Evolutionary conservation across 495 filamentous ascomycete genomes (phyloP), one percentile per base, ranked within the genome.

Genomic region (Glarea lozoyensis): DNA sequence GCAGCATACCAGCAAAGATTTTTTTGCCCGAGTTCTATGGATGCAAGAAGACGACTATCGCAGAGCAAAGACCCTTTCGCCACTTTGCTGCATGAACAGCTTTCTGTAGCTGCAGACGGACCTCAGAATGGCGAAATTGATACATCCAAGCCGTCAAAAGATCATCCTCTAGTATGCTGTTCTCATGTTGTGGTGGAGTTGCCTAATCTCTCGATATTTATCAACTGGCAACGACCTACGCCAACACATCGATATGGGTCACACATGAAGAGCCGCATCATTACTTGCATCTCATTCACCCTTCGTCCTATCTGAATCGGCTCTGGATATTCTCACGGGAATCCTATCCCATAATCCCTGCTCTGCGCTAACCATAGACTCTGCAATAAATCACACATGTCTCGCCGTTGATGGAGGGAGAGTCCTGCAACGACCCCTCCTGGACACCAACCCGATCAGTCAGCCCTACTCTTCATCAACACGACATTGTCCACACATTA

Each of bases 171-270:
- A 48, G 45, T 49, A 50, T 57, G 54, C 48, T n/a, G 41, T 54
- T 49, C 47, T 43, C 48, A 52, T 57, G 52, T 45, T 49, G 68
- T 66, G 64, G 72, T 75, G 72, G 72, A 74, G 68, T 66, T 73
- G 66, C 61, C 68, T 69, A 70, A 71, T 69, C 70, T 71, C 73
- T 62, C 62, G 63, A 59, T 49, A 64, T 76, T 49, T 39, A 73
- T 78, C 75, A 68, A 85, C 81, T 92, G 86, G 88, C 71, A 75
- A 78, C 67, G 73, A 84, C 70, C 69, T 64, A 81, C 82, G 88
- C 88, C 88, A 95, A 71, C 88, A 78, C 88, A 95, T 88, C 87
- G 85, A 69, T 56, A 73, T 69, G 71, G 70, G 63, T 70, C 72
- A 69, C 70, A 63, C 59, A 67, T 70, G 63, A 66, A 68, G 67